Evolutionary conservation across 495 filamentous ascomycete genomes (phyloP).

Genomic region (Neurospora sp.): DNA sequence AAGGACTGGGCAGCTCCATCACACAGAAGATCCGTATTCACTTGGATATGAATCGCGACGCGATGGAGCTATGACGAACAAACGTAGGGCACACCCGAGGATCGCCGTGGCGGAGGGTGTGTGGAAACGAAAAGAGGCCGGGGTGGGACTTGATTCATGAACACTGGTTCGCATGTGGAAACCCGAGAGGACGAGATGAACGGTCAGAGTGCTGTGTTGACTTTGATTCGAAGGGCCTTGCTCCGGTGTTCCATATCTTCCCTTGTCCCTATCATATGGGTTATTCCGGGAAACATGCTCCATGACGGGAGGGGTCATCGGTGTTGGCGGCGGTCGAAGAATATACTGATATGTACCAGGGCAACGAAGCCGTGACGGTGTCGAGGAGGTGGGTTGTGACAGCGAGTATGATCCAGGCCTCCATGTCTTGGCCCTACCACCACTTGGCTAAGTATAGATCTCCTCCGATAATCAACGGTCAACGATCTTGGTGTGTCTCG

Average conservation of each 20-base stretch:
- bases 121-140: not conserved
- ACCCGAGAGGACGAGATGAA: not conserved
- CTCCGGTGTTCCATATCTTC: not conserved
- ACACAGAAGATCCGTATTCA: not conserved
- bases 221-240: not conserved
- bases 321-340: not conserved
- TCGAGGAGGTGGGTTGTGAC: not conserved
- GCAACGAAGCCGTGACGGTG: not conserved
- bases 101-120: not conserved
- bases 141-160: not conserved
- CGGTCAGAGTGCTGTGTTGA: not conserved
- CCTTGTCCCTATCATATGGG: not conserved
- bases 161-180: not conserved
- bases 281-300: not conserved
- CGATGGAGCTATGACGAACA: not conserved
- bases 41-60: not conserved
- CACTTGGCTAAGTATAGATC: not conserved
- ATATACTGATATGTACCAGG: not conserved
- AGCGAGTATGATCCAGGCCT: not conserved
- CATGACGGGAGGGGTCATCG: not conserved
- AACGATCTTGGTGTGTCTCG: not conserved
- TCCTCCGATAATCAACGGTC: not conserved
- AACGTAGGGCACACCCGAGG: not conserved
- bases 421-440: not conserved
- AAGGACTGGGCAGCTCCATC: not conserved